phyloP scores from a whole-genome alignment of 306 rosid genomes.

The Vigna nakashimae region DNA sequence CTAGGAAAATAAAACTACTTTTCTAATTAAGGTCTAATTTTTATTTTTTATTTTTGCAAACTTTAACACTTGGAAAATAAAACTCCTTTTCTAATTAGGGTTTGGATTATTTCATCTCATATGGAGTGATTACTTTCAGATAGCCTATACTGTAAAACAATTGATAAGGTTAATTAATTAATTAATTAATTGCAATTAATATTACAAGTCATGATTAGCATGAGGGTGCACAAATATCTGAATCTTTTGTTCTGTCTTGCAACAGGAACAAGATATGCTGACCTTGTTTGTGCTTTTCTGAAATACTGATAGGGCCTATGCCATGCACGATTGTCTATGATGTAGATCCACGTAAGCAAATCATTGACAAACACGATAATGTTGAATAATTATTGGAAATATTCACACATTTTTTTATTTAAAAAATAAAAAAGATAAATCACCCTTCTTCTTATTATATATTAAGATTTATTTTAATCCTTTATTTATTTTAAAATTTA shows the following conservation, averaged over 20 bases:
- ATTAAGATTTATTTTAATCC: too few relatives aligned
- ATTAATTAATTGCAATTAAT: neutral
- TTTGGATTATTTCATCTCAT: neutral
- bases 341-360: constrained; percentile 34
- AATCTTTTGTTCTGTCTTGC: constrained; percentile 5
- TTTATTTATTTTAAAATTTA: too few relatives aligned
- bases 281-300: constrained; percentile 4
- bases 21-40: too few relatives aligned
- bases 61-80: too few relatives aligned
- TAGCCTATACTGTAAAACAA: neutral
- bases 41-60: too few relatives aligned
- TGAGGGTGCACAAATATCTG: constrained; percentile 24
- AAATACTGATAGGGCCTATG: neutral
- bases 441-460: too few relatives aligned
- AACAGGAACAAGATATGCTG: constrained; percentile 5
- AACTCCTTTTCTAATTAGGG: too few relatives aligned
- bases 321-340: neutral
- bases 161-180: neutral
- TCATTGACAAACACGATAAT: constrained; percentile 3
- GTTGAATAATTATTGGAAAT: too few relatives aligned
- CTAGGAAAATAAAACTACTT: too few relatives aligned
- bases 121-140: neutral
- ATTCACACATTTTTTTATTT: too few relatives aligned
- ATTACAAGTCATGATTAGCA: neutral
- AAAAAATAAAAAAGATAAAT: too few relatives aligned